Evolutionary conservation across 1,284 basidiomycete genomes (phyloP).

Genomic region (Neotropicomus parvogracilis): DNA sequence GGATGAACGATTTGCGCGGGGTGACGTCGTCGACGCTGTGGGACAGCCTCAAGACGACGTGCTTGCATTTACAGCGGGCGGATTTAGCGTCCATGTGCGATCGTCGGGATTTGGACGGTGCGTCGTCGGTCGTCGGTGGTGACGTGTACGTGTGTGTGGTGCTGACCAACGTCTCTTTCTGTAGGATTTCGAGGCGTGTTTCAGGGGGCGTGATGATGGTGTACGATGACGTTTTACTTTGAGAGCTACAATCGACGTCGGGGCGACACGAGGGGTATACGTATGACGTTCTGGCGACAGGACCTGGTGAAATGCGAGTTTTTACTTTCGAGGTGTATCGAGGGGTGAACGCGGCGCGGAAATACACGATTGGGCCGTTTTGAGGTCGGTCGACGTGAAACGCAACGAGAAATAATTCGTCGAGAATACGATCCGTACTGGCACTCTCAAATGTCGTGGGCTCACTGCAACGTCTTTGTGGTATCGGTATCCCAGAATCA

Average conservation of each 20-base stretch:
- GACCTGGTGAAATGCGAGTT: no score
- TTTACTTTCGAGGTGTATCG: no score
- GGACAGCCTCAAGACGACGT: constrained; percentile 80
- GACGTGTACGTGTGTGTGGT: background rate
- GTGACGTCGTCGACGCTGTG: constrained; percentile 77
- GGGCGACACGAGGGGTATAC: no score
- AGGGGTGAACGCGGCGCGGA: no score
- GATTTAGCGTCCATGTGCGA: constrained; percentile 76
- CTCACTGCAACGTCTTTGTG: no score
- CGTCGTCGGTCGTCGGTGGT: constrained; percentile 7
- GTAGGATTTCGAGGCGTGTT: constrained; percentile 21
- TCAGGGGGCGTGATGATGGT: background rate
- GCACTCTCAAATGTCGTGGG: no score
- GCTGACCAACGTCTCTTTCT: background rate
- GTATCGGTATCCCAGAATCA: no score
- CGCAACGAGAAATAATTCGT: no score
- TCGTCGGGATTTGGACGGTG: constrained; percentile 68
- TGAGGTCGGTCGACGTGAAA: no score
- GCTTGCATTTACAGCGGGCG: constrained; percentile 68
- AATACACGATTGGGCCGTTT: no score
- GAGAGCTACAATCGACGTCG: background rate
- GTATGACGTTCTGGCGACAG: no score
- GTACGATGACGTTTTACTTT: background rate
- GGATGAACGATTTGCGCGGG: constrained; percentile 54
- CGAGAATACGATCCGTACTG: no score